Conservation (phyloP, 331 rosid genomes). For the Saraca asoca region DNA sequence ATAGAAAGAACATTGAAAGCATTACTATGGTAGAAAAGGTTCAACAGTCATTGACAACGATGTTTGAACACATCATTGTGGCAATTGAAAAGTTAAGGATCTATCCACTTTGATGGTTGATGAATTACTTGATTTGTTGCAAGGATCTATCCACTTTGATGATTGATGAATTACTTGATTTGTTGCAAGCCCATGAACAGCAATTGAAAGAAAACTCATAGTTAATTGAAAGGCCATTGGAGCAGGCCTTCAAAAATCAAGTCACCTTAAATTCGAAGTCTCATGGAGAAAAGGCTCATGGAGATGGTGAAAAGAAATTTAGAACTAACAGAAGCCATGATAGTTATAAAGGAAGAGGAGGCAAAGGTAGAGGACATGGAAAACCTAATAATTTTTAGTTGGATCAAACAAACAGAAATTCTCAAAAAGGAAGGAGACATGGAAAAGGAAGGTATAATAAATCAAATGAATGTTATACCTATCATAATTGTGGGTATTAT, state of each 20-base stretch:
- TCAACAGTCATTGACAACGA: neutral
- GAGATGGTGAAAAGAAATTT: too few relatives aligned
- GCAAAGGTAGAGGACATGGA: too few relatives aligned
- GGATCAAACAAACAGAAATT: neutral
- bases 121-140: too few relatives aligned
- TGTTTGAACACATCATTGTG: too few relatives aligned
- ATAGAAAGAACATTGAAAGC: neutral
- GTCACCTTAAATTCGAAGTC: too few relatives aligned
- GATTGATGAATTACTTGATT: neutral
- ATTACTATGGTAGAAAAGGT: neutral
- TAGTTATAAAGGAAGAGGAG: too few relatives aligned
- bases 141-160: too few relatives aligned
- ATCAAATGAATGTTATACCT: neutral
- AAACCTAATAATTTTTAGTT: too few relatives aligned
- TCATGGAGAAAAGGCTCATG: neutral
- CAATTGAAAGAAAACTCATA: neutral
- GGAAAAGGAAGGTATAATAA: neutral
- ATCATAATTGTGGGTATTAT: neutral
- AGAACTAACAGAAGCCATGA: too few relatives aligned
- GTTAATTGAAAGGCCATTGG: neutral
- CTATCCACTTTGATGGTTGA: neutral
- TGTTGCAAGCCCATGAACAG: neutral
- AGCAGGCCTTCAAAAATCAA: neutral
- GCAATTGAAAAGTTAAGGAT: too few relatives aligned
- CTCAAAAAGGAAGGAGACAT: neutral